Evolutionary conservation across 1,284 basidiomycete species (phyloP), one percentile per base, ranked within the genome.

Genomic region (Austroboletus novae-zelandiae): DNA sequence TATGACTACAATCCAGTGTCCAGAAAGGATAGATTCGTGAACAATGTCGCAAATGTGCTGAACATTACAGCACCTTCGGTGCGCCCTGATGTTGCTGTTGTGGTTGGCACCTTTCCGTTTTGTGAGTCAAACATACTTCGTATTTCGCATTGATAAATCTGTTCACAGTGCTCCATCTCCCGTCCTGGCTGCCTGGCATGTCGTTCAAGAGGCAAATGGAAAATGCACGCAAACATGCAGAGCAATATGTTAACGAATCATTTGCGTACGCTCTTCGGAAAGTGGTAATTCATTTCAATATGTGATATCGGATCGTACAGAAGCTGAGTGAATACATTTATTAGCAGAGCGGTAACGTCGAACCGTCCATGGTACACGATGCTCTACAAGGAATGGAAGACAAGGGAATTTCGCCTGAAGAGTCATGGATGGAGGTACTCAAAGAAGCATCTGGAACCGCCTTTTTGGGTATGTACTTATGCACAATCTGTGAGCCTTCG

Each of bases 121-220:
- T 10, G 57, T 58, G 34, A 35, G 45, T 45, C 4, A 0, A 15
- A 15, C 15, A 7, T 3, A 14, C 14, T 15, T 30, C 0, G 3
- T 8, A 4, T 9, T 2, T 15, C 10, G 7, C 30, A 2, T 32
- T 14, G 1, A 32, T 14, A 32, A 23, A 23, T 23, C 20, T 23
- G 20, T 4, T 3, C 0, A 15, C 7, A 43, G 46, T 58, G 9
- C 37, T 48, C 3, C 11, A 20, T 10, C 18, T 58, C 3, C 57
- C 57, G 2, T 29, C 42, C 1, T 58, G 57, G 57, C 41, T 58
- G 7, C 57, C 57, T 7, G 57, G 57, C 3, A 51, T 57, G 45
- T 36, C 45, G 1, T 47, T 59, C 34, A 58, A 59, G 23, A 47
- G 17, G 18, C 9, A 45, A 0, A 52, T 53, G 39, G 43, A 3